Percentiles rank a stretch among this genome's conserved stretches.
Conservation (phyloP, 768 basidiomycete genomes). For the Mycena rosella region DNA sequence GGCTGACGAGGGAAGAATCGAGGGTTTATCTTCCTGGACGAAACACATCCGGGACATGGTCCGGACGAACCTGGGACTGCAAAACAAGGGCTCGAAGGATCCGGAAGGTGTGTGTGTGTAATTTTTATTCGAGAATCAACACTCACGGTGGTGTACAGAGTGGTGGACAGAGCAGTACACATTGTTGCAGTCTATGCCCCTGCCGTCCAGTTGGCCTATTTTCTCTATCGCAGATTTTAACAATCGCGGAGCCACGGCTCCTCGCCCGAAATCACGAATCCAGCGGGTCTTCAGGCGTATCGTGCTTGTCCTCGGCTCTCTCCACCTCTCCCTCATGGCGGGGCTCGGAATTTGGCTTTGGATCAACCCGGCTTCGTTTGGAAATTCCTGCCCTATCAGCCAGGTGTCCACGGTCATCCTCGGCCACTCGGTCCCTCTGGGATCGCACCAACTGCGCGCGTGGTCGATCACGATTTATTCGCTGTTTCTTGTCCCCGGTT, state of each 20-base stretch:
- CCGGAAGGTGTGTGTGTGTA: too few species aligned
- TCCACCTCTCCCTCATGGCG: constrained; percentile 30
- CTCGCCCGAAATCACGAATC: neutral
- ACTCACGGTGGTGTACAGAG: too few species aligned
- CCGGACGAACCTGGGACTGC: neutral
- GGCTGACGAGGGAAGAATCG: neutral
- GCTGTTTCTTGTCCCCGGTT: constrained; percentile 10
- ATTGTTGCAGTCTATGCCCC: too few species aligned
- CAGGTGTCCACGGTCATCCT: neutral
- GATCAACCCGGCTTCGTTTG: constrained; percentile 16
- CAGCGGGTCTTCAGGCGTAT: neutral
- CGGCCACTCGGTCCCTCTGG: neutral
- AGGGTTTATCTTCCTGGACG: neutral
- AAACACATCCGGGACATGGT: constrained; percentile 1
- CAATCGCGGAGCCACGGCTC: neutral
- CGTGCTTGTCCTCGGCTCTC: constrained; percentile 21
- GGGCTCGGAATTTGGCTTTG: constrained; percentile 31
- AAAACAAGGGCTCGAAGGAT: neutral
- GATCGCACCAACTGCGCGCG: constrained; percentile 1
- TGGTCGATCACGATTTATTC: constrained; percentile 21
- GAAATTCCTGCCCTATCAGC: neutral
- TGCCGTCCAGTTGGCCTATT: too few species aligned
- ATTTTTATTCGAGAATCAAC: too few species aligned
- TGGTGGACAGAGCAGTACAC: too few species aligned
- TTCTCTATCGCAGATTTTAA: neutral